Evolutionary conservation across 352 stramenopile genomes (phyloP), one percentile per base, ranked within the genome.

Genomic region (Blastocystis sp.): DNA sequence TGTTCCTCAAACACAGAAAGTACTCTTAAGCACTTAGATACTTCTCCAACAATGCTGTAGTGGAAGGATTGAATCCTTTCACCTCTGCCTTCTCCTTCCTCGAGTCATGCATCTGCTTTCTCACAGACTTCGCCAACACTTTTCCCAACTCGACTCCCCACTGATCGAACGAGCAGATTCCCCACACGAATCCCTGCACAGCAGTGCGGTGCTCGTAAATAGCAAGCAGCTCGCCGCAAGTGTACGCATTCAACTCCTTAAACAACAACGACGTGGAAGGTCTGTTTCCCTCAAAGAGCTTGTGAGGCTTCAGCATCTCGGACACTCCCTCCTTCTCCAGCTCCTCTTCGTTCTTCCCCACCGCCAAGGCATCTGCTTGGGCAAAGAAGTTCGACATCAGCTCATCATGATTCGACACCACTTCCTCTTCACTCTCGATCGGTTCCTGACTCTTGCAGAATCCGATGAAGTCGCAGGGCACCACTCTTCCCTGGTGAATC

Each of bases 381-480:
- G 96, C 96, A 91, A 99, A 99, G 91, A 99, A 99, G 93, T 99
- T 98, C 76, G 93, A 96, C 97, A 99, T 99, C 88, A 99, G 94
- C 92, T 99, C 97, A 92, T 99, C 96, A 93, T 99, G 96, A 93
- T 98, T 98, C n/a, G 94, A 95, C 43, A 99, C 94, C 0, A 93
- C 54, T 54, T 87, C 93, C 41, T 92, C 92, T 0, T 91, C 91
- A 66, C 95, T 91, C 55, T 90, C 50, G 73, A 96, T 91, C 54
- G 93, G 93, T 90, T 94, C 93, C 92, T 98, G 96, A 87, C 93
- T 97, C 91, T 98, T 92, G 89, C 95, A 95, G 91, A 98, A 98
- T 45, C 96, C 97, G 88, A 99, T 96, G 91, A 99, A 99, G 90
- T 99, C 97, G 87, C 94, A 95, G 47, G 97, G 97, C 64, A 99